Percentiles rank a stretch among this genome's conserved stretches.
These are phyloP conservation scores for Eimeria sp. DNA, from an alignment of 169 alveolate genomes.

Conservation along the genomic window DNA sequence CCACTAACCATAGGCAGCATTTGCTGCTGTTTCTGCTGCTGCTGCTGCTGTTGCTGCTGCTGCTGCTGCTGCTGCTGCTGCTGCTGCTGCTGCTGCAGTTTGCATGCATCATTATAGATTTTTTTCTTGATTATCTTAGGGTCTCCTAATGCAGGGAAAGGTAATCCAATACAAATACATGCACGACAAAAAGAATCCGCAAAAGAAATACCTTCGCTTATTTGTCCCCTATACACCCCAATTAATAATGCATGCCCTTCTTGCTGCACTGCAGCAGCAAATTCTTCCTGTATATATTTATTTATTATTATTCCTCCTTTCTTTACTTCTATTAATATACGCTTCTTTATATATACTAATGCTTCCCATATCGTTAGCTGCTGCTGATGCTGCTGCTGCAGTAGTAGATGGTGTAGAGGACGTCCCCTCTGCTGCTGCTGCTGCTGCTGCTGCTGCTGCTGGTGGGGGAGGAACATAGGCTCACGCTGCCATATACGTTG, in stretches of 20 bases:
- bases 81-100: constrained; percentile 44
- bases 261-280: not conserved
- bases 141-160: constrained; percentile 95
- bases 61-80: constrained; percentile 54
- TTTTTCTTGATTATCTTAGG: constrained; percentile 82
- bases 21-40: constrained; percentile 4
- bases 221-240: constrained; percentile 97
- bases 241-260: constrained; percentile 93
- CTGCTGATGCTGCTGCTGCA: constrained; percentile 34
- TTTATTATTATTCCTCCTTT: not conserved
- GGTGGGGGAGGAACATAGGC: not conserved
- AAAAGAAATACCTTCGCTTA: constrained; percentile 98
- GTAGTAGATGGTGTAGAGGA: too few species aligned
- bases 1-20: constrained; percentile 76
- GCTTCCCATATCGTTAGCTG: constrained; percentile 16
- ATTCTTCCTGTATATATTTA: not conserved
- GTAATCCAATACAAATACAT: constrained; percentile 95
- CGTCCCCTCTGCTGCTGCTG: constrained; percentile 6
- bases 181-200: constrained; percentile 95
- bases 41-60: constrained; percentile 30
- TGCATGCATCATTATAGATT: constrained; percentile 50
- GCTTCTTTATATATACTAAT: not conserved
- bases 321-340: not conserved
- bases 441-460: constrained; percentile 69
- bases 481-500: constrained; percentile 55